A percentile compares a stretch with the other conserved stretches of the same genome.
These are phyloP conservation scores for Pythium folliculosum DNA, from an alignment of 352 stramenopile species.

Conservation along the genomic window DNA sequence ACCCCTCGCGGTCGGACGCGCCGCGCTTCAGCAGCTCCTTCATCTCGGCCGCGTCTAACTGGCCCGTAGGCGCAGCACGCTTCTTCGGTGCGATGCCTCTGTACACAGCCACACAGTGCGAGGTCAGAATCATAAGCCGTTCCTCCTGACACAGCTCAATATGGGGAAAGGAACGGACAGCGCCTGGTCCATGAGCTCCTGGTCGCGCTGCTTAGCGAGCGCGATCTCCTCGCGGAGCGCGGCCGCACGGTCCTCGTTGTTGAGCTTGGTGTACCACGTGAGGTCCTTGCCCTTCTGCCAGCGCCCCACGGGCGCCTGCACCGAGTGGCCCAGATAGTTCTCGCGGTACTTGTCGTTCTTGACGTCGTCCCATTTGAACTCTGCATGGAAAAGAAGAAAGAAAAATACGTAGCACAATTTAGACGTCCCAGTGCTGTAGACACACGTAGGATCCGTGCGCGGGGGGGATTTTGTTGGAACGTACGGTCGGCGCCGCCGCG, in stretches of 20 bases:
- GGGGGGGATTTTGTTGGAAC: constrained; percentile 25
- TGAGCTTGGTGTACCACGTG: constrained; percentile 88
- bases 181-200: constrained; percentile 90
- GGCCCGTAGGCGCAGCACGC: constrained; percentile 42
- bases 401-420: too few relatives aligned
- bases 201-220: constrained; percentile 79
- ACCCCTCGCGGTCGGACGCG: constrained; percentile 63
- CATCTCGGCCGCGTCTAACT: constrained; percentile 76
- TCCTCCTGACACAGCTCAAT: neutral
- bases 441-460: too few relatives aligned
- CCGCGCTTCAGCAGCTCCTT: constrained; percentile 86
- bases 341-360: constrained; percentile 93
- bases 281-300: constrained; percentile 92
- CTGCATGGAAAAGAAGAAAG: constrained; percentile 25
- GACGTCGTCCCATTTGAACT: constrained; percentile 94
- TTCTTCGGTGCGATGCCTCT: constrained; percentile 70
- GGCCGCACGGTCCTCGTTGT: constrained; percentile 49
- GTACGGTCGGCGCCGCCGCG: constrained; percentile 84
- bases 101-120: neutral
- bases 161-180: constrained; percentile 58
- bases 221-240: constrained; percentile 65
- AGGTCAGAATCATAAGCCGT: neutral
- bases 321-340: constrained; percentile 90
- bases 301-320: constrained; percentile 84
- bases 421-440: too few relatives aligned